Evolutionary conservation across 2,329 filamentous ascomycete species (phyloP), one percentile per base, ranked within the genome.

Genomic region (Capronia coronata): DNA sequence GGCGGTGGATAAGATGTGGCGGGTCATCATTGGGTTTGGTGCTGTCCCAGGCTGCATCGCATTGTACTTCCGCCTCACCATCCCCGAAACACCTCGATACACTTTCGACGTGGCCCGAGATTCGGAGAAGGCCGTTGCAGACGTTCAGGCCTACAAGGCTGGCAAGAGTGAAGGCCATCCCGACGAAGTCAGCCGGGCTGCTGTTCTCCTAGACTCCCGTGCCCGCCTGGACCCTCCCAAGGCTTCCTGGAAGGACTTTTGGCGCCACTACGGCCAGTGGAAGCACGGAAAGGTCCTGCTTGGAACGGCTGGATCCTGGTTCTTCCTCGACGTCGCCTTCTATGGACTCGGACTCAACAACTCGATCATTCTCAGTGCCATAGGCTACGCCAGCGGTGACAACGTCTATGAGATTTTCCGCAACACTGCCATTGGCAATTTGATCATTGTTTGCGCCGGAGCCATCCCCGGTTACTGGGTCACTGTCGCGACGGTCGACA

Each of bases 1-100:
- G 0, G 85, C 86, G 1, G 84, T 90, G 4, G 87, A 93, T 71
- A 89, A 88, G 75, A 90, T 90, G 84, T 93, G 87, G 87, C 79
- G 87, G 59, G 75, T 82, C 11, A 75, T 93, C 42, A 86, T 93
- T 62, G 87, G 86, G 10, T 86, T 90, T 62, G 87, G 87, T 58
- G 86, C 84, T 38, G 79, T 93, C 7, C 87, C 87, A 1, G 87
- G 84, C 37, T 86, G 82, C 64, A 81, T 90, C 55, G 87, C 87
- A 16, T 78, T 94, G 14, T 93, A 93, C 73, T 93, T 87, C 69
- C 84, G 87, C 55, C 77, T 93, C 2, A 93, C 87, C 45, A 91
- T 94, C 58, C 87, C 87, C 19, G 87, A 94, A 70, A 91, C 87
- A 27, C 87, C 87, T 45, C 84, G 87, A 22, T 94, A 93, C 71